Conservation (phyloP, 2,329 filamentous ascomycete genomes). For the Berkeleyomyces rouxiae region DNA sequence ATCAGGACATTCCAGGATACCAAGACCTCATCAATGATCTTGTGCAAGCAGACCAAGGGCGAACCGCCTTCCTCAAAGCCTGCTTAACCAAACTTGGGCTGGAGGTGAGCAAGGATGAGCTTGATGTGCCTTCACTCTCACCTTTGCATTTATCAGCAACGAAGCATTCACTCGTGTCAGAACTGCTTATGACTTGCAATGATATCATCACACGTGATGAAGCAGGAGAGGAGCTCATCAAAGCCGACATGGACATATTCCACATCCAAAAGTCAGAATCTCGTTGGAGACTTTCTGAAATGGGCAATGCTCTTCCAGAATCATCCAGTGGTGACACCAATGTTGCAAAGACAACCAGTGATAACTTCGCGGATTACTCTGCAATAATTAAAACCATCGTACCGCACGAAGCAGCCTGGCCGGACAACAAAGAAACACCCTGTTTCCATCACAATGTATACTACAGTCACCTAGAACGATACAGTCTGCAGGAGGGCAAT, state of each 20-base stretch:
- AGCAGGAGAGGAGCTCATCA: conserved; percentile 49
- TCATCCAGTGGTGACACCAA: background rate
- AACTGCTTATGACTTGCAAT: conserved; percentile 48
- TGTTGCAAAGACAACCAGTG: conserved; percentile 20
- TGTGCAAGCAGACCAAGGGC: conserved; percentile 48
- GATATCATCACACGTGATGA: conserved; percentile 51
- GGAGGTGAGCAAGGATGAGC: conserved; percentile 52
- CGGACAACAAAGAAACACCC: conserved; percentile 57
- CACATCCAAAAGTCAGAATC: conserved; percentile 52
- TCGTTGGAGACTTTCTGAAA: conserved; percentile 35
- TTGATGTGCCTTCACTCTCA: conserved; percentile 62
- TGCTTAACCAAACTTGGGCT: conserved; percentile 68
- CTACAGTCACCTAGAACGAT: conserved; percentile 53
- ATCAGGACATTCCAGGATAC: conserved; percentile 52
- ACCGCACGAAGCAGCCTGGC: conserved; percentile 50
- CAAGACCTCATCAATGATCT: conserved; percentile 51
- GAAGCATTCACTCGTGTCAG: conserved; percentile 44
- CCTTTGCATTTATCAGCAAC: conserved; percentile 61
- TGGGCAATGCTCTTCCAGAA: conserved; percentile 12
- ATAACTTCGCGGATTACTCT: conserved; percentile 58
- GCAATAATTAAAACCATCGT: conserved; percentile 57
- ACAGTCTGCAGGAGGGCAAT: conserved; percentile 35
- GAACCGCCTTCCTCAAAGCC: conserved; percentile 61
- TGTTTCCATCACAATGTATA: conserved; percentile 73
- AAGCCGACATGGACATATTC: conserved; percentile 70